Percentiles rank a stretch among this genome's conserved stretches.
These are phyloP conservation scores for Chalciporus pseudorubinellus DNA, from an alignment of 768 basidiomycete species.

Conservation along the genomic window DNA sequence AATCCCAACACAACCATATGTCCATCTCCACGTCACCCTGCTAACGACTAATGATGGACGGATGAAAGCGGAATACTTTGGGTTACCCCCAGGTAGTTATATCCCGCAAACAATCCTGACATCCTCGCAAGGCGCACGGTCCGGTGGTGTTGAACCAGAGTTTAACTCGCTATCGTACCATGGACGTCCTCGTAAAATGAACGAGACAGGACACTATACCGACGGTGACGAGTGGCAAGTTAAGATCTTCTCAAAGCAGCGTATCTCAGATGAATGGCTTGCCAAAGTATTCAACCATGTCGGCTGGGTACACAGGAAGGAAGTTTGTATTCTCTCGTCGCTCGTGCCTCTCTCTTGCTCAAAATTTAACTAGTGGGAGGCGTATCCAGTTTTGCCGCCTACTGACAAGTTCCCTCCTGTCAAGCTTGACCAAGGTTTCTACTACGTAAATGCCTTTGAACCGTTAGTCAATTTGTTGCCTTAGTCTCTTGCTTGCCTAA, in stretches of 20 bases:
- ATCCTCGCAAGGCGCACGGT: constrained; percentile 56
- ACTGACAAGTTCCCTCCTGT: constrained; percentile 70
- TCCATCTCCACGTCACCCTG: constrained; percentile 85
- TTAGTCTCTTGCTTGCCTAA: constrained; percentile 1
- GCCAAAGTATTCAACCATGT: constrained; percentile 64
- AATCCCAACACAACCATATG: constrained; percentile 72
- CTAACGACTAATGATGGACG: constrained; percentile 70
- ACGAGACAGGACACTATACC: constrained; percentile 20
- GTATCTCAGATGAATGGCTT: constrained; percentile 70
- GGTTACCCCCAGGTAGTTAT: constrained; percentile 39
- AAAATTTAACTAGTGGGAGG: constrained; percentile 58
- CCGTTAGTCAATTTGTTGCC: constrained; percentile 50
- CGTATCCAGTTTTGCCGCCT: constrained; percentile 73
- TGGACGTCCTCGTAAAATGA: constrained; percentile 42
- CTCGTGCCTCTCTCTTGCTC: constrained; percentile 4
- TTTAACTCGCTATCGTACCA: constrained; percentile 90
- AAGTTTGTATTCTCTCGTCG: constrained; percentile 40
- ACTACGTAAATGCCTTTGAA: constrained; percentile 92
- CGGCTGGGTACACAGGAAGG: constrained; percentile 81
- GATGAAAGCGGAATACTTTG: constrained; percentile 69
- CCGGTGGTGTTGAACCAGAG: constrained; percentile 61
- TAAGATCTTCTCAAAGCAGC: constrained; percentile 80
- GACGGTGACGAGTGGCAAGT: constrained; percentile 58
- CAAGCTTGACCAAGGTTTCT: constrained; percentile 73
- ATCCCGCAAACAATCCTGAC: constrained; percentile 72